A percentile compares a stretch with the other conserved stretches of the same genome.
Conservation (phyloP, 306 rosid species). For the Gillenia trifoliata region DNA sequence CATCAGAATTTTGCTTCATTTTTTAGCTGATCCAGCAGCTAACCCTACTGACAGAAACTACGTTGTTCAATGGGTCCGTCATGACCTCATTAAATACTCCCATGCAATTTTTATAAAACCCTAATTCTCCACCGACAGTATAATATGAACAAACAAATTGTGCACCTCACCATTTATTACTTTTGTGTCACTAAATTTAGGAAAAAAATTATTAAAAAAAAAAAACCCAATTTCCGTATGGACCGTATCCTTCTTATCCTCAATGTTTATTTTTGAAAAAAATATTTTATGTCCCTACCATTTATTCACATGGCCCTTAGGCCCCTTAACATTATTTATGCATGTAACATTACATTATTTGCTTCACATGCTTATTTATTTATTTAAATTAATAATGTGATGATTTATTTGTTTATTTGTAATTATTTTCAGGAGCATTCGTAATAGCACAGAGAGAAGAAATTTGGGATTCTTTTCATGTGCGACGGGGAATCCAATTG, state of each 20-base stretch:
- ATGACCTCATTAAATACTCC: conserved; percentile 40
- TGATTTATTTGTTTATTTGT: background rate
- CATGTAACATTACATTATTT: background rate
- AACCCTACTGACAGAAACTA: conserved; percentile 29
- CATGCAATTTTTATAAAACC: conserved; percentile 6
- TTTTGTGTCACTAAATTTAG: background rate
- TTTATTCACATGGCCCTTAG: conserved; percentile 11
- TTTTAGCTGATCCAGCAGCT: conserved; percentile 27
- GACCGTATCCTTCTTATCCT: conserved; percentile 50
- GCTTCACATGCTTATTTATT: conserved; percentile 10
- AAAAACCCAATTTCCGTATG: conserved; percentile 45
- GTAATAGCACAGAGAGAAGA: conserved; percentile 65
- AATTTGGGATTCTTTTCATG: conserved; percentile 80
- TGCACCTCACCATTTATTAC: conserved; percentile 7
- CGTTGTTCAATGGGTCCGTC: conserved; percentile 31
- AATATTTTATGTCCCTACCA: conserved; percentile 9
- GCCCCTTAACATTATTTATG: background rate
- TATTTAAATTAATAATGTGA: background rate
- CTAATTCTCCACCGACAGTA: conserved; percentile 62
- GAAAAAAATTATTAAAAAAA: background rate
- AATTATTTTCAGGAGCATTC: conserved; percentile 48
- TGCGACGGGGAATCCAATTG: conserved; percentile 82
- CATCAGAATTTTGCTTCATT: conserved; percentile 2
- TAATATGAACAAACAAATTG: conserved; percentile 7
- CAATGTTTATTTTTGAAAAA: background rate